phyloP scores from a whole-genome alignment of 768 basidiomycete genomes.

The Rhizopogon sp. region DNA sequence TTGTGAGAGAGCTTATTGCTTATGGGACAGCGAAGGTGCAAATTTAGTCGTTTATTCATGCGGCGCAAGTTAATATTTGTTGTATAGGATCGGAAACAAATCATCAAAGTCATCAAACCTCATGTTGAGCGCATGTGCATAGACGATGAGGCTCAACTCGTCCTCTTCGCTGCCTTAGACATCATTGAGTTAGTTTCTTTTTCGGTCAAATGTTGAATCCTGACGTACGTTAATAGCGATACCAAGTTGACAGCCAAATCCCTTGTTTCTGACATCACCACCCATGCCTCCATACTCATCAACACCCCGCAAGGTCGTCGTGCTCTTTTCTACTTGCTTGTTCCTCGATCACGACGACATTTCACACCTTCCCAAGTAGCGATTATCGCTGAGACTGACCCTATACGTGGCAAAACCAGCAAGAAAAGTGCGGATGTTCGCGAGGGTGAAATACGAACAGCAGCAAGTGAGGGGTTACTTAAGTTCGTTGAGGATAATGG shows the following conservation, averaged over 20 bases:
- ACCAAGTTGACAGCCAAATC: slow-evolving; percentile 86
- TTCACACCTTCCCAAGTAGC: slow-evolving; percentile 81
- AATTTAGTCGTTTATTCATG: background rate
- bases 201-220: background rate
- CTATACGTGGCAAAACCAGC: slow-evolving; percentile 63
- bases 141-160: slow-evolving; percentile 87
- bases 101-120: slow-evolving; percentile 84
- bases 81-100: slow-evolving; percentile 80
- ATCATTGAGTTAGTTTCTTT: slow-evolving; percentile 67
- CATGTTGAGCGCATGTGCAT: slow-evolving; percentile 85
- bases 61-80: background rate
- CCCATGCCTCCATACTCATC: slow-evolving; percentile 53
- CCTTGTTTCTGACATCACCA: slow-evolving; percentile 64
- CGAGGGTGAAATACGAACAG: slow-evolving; percentile 63
- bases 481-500: slow-evolving; percentile 63
- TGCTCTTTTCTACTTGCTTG: slow-evolving; percentile 75
- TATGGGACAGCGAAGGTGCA: slow-evolving; percentile 75
- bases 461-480: slow-evolving; percentile 73
- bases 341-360: slow-evolving; percentile 79
- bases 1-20: slow-evolving; percentile 81
- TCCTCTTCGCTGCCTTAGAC: slow-evolving; percentile 87
- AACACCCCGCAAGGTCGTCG: slow-evolving; percentile 71
- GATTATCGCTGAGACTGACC: slow-evolving; percentile 70
- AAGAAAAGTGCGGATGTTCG: slow-evolving; percentile 72
- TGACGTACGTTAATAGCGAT: slow-evolving; percentile 47